phyloP scores from a whole-genome alignment of 2,329 filamentous ascomycete species.

The Beauveria rudraprayagi region DNA sequence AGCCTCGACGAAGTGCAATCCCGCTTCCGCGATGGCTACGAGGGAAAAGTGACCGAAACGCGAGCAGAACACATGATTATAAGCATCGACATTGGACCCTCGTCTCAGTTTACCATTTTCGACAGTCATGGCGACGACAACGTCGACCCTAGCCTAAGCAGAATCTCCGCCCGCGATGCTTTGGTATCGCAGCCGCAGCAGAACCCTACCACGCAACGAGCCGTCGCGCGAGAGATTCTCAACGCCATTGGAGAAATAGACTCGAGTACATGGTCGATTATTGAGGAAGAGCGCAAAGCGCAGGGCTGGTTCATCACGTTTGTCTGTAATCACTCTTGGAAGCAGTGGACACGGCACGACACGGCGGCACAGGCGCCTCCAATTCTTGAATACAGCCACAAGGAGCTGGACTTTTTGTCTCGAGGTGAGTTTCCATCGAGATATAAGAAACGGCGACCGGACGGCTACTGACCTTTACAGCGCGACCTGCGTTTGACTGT shows the following conservation, averaged over 20 bases:
- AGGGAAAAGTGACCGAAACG: conserved; percentile 35
- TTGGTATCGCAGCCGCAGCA: conserved; percentile 41
- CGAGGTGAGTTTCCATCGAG: conserved; percentile 4
- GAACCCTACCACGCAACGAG: conserved; percentile 39
- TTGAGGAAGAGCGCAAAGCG: conserved; percentile 33
- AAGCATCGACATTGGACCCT: conserved; percentile 38
- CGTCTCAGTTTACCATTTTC: conserved; percentile 31
- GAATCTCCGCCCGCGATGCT: conserved; percentile 37
- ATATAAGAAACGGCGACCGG: neutral
- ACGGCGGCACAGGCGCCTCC: conserved; percentile 30
- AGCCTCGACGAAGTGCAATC: conserved; percentile 38
- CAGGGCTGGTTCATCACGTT: conserved; percentile 49
- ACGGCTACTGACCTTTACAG: conserved; percentile 23
- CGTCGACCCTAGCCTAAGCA: conserved; percentile 21
- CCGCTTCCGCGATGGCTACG: conserved; percentile 34
- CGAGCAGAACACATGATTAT: conserved; percentile 42
- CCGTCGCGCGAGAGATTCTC: conserved; percentile 42
- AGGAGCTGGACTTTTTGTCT: conserved; percentile 30
- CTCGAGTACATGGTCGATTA: conserved; percentile 39
- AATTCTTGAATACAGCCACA: conserved; percentile 42
- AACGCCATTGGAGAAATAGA: conserved; percentile 36
- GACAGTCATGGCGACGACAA: conserved; percentile 13
- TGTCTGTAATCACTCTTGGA: conserved; percentile 43
- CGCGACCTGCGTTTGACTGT: conserved; percentile 52
- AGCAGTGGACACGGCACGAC: conserved; percentile 41